A percentile compares a stretch with the other conserved stretches of the same genome.
phyloP scores from a whole-genome alignment of 441 rosid genomes.

The Populus hybrid region DNA sequence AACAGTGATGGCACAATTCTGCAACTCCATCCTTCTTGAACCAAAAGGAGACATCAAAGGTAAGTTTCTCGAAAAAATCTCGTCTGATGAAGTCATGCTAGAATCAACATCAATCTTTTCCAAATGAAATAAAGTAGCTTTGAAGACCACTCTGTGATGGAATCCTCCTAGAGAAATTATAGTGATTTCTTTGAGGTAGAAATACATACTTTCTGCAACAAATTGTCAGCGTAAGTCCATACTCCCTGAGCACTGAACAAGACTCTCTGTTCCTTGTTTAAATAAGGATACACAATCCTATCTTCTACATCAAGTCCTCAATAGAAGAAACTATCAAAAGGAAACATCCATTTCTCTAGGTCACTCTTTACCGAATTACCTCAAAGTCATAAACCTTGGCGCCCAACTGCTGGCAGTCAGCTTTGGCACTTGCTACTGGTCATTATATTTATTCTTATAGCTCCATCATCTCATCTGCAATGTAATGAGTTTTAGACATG shows the following conservation, averaged over 20 bases:
- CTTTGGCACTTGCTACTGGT: neutral
- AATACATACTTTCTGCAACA: neutral
- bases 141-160: neutral
- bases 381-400: neutral
- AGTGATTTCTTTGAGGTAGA: neutral
- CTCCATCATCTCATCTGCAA: neutral
- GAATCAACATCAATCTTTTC: neutral
- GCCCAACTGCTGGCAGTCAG: neutral
- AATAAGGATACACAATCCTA: neutral
- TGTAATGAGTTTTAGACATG: neutral
- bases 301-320: neutral
- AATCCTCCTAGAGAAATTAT: neutral
- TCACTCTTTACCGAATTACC: neutral
- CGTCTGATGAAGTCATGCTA: neutral
- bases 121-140: neutral
- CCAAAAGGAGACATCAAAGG: neutral
- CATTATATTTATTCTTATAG: neutral
- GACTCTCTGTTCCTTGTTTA: neutral
- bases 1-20: neutral
- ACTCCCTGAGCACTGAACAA: neutral
- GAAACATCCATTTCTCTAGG: neutral
- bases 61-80: neutral
- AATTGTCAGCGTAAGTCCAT: neutral
- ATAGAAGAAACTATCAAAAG: neutral
- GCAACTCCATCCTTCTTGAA: conserved; percentile 1